A percentile compares a stretch with the other conserved stretches of the same genome.
Conservation (phyloP, 306 rosid species). For the Mimosa pudica region DNA sequence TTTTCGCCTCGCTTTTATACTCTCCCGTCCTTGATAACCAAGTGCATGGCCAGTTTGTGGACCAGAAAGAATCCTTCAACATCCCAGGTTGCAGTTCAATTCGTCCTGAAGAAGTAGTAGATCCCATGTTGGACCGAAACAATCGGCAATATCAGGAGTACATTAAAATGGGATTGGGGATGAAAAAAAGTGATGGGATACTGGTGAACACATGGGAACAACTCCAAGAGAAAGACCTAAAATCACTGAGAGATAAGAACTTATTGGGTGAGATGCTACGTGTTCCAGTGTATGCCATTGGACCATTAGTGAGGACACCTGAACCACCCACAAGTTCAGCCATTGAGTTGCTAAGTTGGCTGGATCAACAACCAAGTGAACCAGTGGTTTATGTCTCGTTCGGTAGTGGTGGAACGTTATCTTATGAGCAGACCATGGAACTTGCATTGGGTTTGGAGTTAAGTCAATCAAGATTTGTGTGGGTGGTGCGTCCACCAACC, state of each 20-base stretch:
- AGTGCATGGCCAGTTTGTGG: constrained; percentile 43
- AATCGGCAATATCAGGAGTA: constrained; percentile 35
- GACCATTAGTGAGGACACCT: constrained; percentile 39
- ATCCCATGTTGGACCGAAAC: constrained; percentile 38
- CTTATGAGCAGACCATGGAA: constrained; percentile 53
- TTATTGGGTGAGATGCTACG: constrained; percentile 2
- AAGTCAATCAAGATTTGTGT: constrained; percentile 56
- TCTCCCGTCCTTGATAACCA: constrained; percentile 24
- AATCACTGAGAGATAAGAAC: constrained; percentile 14
- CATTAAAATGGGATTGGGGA: background rate
- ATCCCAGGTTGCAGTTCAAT: constrained; percentile 42
- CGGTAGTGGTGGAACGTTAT: constrained; percentile 67
- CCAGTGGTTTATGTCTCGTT: constrained; percentile 63
- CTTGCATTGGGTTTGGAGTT: constrained; percentile 71
- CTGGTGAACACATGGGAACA: constrained; percentile 55
- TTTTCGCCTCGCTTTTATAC: constrained; percentile 3
- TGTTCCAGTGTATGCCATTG: constrained; percentile 41
- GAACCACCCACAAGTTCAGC: background rate
- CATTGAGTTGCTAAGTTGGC: constrained; percentile 43
- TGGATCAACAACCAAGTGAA: constrained; percentile 48
- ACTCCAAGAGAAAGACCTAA: constrained; percentile 12
- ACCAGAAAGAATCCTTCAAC: constrained; percentile 25
- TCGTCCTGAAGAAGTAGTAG: constrained; percentile 19
- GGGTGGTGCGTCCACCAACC: constrained; percentile 66
- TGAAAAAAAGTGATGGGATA: constrained; percentile 32